Evolutionary conservation across 2,329 filamentous ascomycete genomes (phyloP), one percentile per base, ranked within the genome.

Genomic region (Aurifilum marmelostoma): DNA sequence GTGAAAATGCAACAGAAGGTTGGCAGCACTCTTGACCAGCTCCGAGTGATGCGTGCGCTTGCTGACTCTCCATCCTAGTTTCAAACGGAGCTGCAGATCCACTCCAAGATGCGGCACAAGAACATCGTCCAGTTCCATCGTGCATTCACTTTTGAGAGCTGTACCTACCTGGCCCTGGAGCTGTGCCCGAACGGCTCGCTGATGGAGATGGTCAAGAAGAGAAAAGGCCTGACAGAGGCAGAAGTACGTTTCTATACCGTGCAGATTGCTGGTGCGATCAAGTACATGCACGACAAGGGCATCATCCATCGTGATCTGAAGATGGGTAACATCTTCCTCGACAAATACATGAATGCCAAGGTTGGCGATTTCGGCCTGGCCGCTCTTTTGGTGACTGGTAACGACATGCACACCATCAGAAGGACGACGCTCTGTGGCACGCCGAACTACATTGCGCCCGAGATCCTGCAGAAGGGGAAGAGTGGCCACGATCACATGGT

Each of bases 401-500:
- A 91, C 78, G 96, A 99, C 76, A 92, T 93, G 87, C 90, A 90
- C 79, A 93, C 88, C 70, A 89, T 89, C 75, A 89, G 96, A 72
- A 88, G 97, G 75, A 97, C 93, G 34, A 99, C 96, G 8, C 88
- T 99, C 70, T 99, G 96, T 75, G 96, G 96, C 69, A 99, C 96
- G 5, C 96, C 96, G 1, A 99, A 99, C 79, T 99, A 99, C 78
- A 97, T 99, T 74, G 96, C 96, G 0, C 96, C 96, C 0, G 96
- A 99, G 77, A 97, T 99, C 71, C 82, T 99, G 65, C 93, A 97
- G 76, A 97, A 96, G 83, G 93, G 92, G 43, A 96, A 93, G 77
- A 93, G 95, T 75, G 96, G 96, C 0, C 96, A 99, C 78, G 96
- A 97, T 73, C 94, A 98, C 77, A 97, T 97, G 84, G 96, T 99